These are phyloP conservation scores for Leptographium procerum DNA, from an alignment of 2,329 filamentous ascomycete species.

Conservation along the genomic window DNA sequence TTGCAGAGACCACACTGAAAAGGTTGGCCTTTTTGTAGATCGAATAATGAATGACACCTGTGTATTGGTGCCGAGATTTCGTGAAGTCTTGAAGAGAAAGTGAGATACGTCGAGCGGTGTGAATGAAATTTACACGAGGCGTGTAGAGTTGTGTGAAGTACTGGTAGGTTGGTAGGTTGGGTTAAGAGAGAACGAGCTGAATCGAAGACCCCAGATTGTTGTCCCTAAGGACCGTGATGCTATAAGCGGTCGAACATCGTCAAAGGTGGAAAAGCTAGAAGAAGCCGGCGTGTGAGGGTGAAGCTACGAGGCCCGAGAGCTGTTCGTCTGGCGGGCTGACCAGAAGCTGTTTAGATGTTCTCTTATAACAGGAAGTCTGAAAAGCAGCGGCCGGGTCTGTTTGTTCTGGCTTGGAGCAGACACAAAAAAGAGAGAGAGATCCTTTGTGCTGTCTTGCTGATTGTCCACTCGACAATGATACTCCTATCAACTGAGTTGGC, in stretches of 20 bases:
- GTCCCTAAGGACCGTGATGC: slow-evolving; percentile 33
- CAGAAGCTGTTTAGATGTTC: not conserved
- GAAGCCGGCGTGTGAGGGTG: not conserved
- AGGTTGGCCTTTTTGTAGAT: not conserved
- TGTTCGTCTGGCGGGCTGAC: not conserved
- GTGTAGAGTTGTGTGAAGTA: not conserved
- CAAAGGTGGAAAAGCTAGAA: not conserved
- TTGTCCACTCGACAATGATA: not conserved
- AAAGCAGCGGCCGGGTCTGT: not conserved
- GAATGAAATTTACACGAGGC: not conserved
- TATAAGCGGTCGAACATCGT: slow-evolving; percentile 22
- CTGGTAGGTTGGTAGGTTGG: not conserved
- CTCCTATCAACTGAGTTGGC: no score
- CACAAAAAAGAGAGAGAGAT: not conserved
- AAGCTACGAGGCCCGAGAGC: not conserved
- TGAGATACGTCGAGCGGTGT: not conserved
- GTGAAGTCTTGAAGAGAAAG: not conserved
- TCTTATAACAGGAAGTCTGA: not conserved
- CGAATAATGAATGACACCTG: not conserved
- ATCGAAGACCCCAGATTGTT: slow-evolving; percentile 13
- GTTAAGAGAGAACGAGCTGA: not conserved
- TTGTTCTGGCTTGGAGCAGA: not conserved
- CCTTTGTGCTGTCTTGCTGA: not conserved
- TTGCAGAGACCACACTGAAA: not conserved
- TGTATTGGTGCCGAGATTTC: not conserved